Conservation (phyloP, 1,284 basidiomycete genomes). For the Xanthoconium separans region DNA sequence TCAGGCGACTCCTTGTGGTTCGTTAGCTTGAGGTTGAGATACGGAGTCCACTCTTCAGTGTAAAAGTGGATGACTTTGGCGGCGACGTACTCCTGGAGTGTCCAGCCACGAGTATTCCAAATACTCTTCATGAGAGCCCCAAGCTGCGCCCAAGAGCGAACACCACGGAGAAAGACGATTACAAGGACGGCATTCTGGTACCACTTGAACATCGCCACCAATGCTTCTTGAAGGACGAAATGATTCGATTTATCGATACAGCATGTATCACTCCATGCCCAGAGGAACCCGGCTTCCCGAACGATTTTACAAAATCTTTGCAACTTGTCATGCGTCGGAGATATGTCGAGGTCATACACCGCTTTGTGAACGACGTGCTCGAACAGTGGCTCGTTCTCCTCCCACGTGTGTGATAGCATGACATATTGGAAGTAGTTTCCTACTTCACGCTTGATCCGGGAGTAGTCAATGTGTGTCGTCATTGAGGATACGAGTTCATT, state of each 20-base stretch:
- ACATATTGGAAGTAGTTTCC: not conserved
- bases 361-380: not conserved
- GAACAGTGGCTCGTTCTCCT: not conserved
- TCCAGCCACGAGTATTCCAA: constrained; percentile 1
- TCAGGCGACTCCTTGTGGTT: not conserved
- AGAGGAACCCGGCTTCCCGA: not conserved
- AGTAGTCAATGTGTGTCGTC: not conserved
- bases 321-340: not conserved
- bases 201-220: not conserved
- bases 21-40: not conserved
- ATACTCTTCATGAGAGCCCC: not conserved
- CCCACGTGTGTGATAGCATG: not conserved
- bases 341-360: not conserved
- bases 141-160: not conserved
- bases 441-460: not conserved
- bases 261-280: not conserved
- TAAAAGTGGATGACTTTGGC: not conserved
- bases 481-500: not conserved
- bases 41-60: not conserved
- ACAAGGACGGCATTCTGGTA: not conserved
- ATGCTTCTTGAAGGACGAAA: not conserved
- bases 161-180: not conserved
- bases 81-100: not conserved
- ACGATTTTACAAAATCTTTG: not conserved
- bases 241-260: not conserved